Evolutionary conservation across 2,329 filamentous ascomycete species (phyloP).

Genomic region (Stachybotrys chartarum): DNA sequence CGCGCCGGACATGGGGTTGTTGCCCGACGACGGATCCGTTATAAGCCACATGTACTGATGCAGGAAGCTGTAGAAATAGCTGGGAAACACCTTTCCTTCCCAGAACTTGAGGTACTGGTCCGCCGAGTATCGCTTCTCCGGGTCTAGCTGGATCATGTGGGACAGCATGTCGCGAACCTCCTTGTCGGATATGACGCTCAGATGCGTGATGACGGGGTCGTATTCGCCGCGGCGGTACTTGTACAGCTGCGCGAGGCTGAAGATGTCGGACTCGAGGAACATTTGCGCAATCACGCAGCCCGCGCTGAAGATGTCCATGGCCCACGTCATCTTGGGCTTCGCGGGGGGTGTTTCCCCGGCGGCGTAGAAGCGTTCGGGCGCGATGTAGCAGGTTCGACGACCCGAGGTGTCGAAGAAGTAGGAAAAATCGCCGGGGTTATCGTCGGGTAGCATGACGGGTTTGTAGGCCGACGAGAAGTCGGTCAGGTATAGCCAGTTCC

Average conservation of each 20-base stretch:
- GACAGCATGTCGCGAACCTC: conserved; percentile 83
- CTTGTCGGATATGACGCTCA: conserved; percentile 80
- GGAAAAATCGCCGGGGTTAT: conserved; percentile 95
- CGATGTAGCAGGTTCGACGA: conserved; percentile 86
- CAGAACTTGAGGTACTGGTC: conserved; percentile 92
- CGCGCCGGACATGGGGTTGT: conserved; percentile 60
- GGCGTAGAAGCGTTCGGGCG: conserved; percentile 82
- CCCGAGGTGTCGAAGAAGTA: conserved; percentile 96
- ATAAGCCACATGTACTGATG: conserved; percentile 97
- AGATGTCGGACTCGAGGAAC: conserved; percentile 93
- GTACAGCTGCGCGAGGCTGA: conserved; percentile 92
- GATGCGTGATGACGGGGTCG: conserved; percentile 71
- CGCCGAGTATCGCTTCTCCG: conserved; percentile 84
- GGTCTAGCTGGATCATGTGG: conserved; percentile 94
- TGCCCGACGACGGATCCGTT: conserved; percentile 80
- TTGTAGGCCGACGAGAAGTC: conserved; percentile 97
- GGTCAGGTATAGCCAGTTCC: conserved; percentile 98
- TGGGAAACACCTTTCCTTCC: conserved; percentile 85
- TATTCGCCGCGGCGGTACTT: conserved; percentile 92
- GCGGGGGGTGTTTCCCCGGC: conserved; percentile 59
- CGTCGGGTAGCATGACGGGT: conserved; percentile 84
- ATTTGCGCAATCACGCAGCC: conserved; percentile 96
- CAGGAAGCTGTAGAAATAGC: conserved; percentile 95
- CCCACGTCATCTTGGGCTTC: conserved; percentile 64
- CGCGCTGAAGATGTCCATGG: conserved; percentile 97